phyloP scores from a whole-genome alignment of 2,329 filamentous ascomycete species.

The Tolypocladium amazonense region DNA sequence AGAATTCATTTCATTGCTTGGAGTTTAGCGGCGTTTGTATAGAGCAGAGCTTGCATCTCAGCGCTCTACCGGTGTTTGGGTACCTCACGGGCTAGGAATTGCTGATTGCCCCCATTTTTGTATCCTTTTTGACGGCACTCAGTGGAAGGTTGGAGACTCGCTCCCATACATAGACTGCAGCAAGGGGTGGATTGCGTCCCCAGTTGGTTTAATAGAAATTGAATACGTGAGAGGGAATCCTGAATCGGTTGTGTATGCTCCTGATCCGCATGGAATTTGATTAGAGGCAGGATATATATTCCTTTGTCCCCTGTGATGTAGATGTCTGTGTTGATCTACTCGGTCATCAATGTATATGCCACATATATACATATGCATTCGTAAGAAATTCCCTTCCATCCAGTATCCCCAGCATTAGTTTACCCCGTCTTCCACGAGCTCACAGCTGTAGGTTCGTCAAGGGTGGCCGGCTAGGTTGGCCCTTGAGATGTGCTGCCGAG shows the following conservation, averaged over 20 bases:
- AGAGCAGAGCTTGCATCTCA: background rate
- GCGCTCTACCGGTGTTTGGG: background rate
- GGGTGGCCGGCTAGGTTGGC: constrained; percentile 27
- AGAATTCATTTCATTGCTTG: background rate
- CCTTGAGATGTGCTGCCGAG: constrained; percentile 76
- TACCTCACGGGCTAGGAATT: background rate
- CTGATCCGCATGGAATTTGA: background rate
- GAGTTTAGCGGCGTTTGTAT: background rate
- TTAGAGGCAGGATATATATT: background rate
- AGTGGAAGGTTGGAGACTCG: background rate
- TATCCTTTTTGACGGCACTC: background rate
- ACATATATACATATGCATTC: background rate
- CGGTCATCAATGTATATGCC: background rate
- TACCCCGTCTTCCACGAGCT: background rate
- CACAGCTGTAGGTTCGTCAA: constrained; percentile 26
- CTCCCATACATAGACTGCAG: background rate
- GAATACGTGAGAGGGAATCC: background rate
- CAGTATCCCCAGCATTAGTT: background rate
- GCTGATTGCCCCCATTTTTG: background rate
- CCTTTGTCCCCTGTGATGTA: background rate
- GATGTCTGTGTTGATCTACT: background rate
- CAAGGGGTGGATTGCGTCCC: background rate
- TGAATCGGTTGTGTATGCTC: background rate
- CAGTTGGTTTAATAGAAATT: background rate
- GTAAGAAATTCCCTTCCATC: background rate